These are phyloP conservation scores for Aegilops sharonensis DNA, from an alignment of 176 grass and related monocot genomes.

Conservation along the genomic window DNA sequence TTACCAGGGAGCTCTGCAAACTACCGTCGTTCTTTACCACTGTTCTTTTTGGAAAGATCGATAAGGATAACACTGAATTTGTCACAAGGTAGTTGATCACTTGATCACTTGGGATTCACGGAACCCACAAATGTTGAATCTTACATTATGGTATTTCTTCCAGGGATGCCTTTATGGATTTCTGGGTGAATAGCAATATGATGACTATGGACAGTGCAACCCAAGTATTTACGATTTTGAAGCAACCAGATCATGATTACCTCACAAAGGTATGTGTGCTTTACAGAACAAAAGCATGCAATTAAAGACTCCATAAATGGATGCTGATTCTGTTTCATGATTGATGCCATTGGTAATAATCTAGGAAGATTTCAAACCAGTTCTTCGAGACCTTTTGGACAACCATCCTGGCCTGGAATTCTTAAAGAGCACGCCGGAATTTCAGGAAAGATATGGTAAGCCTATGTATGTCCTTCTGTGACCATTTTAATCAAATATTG, in stretches of 20 bases:
- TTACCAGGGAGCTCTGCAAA: conserved; percentile 98
- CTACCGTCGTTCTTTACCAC: conserved; percentile 81
- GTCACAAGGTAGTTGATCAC: conserved; percentile 61
- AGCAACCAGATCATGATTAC: conserved; percentile 59
- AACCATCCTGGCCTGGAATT: conserved; percentile 94
- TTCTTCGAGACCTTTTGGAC: conserved; percentile 89
- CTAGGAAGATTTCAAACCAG: conserved; percentile 90
- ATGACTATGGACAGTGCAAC: conserved; percentile 76
- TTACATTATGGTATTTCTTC: conserved; percentile 29
- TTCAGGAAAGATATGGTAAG: conserved; percentile 99
- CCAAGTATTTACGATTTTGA: conserved; percentile 83
- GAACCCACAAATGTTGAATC: background rate
- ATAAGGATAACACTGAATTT: conserved; percentile 52
- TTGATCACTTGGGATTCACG: background rate
- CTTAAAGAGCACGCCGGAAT: conserved; percentile 90
- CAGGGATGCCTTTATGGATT: conserved; percentile 86
- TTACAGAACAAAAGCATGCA: conserved; percentile 7
- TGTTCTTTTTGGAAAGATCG: conserved; percentile 78
- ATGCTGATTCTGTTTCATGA: conserved; percentile 24
- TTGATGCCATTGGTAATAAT: conserved; percentile 16
- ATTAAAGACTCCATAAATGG: conserved; percentile 19
- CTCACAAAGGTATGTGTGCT: conserved; percentile 67
- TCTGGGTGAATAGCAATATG: conserved; percentile 90
- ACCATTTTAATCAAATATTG: conserved; percentile 20
- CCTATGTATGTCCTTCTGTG: background rate